Evolutionary conservation across 495 filamentous ascomycete species (phyloP), one percentile per base, ranked within the genome.

Genomic region (Neurospora sp.): DNA sequence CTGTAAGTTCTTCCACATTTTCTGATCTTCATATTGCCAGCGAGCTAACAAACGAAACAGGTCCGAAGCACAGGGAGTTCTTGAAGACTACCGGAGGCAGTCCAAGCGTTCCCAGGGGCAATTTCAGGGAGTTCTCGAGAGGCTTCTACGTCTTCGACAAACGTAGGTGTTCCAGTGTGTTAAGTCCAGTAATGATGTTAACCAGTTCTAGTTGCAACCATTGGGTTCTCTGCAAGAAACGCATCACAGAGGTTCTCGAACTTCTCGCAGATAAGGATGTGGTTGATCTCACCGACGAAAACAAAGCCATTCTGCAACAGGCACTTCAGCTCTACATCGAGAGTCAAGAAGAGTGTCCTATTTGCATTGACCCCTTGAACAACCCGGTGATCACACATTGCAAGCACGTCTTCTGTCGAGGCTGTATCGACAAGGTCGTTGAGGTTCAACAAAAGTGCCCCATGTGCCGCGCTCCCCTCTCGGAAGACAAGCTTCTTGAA

Each of bases 381-480:
- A 83, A 88, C 31, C 94, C 94, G 0, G 88, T 95, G 68, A 97
- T 98, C 73, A 98, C 94, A 3, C 88, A 90, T 41, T 98, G 94
- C 81, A 94, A 92, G 39, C 94, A 98, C 80, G 83, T 91, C 10
- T 98, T 93, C 80, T 92, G 92, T 72, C 83, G 83, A 35, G 82
- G 83, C 31, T 97, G 94, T 78, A 94, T 97, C 73, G 85, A 90
- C 71, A 88, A 88, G 71, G 93, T 93, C 40, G 91, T 98, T 71
- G 89, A 93, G 68, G 85, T 88, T 22, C 92, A 96, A 77, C 86
- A 91, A 59, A 93, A 92, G 80, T 97, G 94, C 73, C 94, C 94
- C 8, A 91, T 97, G 86, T 98, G 94, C 79, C 92, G 94, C 27
- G 89, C 91, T 11, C 85, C 89, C 11, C 88, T 97, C 27, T 87